Evolutionary conservation across 1,284 basidiomycete species (phyloP), one percentile per base, ranked within the genome.

Genomic region (Leccinum pachyderme): DNA sequence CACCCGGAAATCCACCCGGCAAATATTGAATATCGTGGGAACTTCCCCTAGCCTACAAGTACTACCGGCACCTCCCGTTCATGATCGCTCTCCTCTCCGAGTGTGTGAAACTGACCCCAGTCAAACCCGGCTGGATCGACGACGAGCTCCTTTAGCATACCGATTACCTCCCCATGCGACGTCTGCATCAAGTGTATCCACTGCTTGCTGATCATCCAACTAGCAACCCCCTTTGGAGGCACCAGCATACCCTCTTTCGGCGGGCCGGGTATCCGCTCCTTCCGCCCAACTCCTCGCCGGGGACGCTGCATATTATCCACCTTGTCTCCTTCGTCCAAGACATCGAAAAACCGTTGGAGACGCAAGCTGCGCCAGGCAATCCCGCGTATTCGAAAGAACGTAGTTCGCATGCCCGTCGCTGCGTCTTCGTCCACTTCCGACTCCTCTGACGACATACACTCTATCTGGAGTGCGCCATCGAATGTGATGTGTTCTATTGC

Each of bases 371-470:
- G 78, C 86, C 87, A 89, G 0, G 76, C 62, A 57, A 79, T 75
- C 0, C 83, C 83, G 44, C 80, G 82, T 24, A 81, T 78, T 33
- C 74, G 77, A 39, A 87, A 69, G 12, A 78, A 56, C 32, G 67
- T 66, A 35, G 61, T 62, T 11, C 65, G 61, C 4, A 50, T 45
- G 7, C 69, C 64, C 3, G 64, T 57, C 25, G 55, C 60, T 0
- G 65, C 63, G 52, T 75, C 73, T 25, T 71, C 68, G 47, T 84
- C 85, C 43, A 71, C 72, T 55, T 82, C 81, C 13, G 87, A 89
- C 64, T 89, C 87, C 59, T 89, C 87, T 29, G 84, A 86, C 15
- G 87, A 89, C 83, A 90, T 88, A 66, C 87, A 90, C 47, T 89
- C 88, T 15, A 81, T 59, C 55, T 86, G 82, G 52, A 89, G 70